A percentile compares a stretch with the other conserved stretches of the same genome.
phyloP scores from a whole-genome alignment of 2,329 filamentous ascomycete genomes.

The Cryphonectria nitschkei region DNA sequence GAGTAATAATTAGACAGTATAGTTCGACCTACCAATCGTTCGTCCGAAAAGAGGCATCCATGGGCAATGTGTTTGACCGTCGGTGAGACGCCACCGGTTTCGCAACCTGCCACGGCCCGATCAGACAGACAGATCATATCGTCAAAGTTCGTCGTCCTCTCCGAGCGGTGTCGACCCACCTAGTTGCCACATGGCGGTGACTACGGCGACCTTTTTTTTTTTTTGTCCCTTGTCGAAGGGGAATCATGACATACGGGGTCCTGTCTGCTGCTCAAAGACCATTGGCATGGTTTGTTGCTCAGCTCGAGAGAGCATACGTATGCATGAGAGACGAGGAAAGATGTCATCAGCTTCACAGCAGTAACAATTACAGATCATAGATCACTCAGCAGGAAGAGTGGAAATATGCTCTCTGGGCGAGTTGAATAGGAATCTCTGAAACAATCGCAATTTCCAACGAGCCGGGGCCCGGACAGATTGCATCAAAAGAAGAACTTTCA shows the following conservation, averaged over 20 bases:
- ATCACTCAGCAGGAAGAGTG: background rate
- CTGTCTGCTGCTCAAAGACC: background rate
- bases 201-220: constrained; percentile 3
- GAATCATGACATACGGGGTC: background rate
- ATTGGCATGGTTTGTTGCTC: background rate
- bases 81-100: constrained; percentile 24
- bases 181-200: constrained; percentile 28
- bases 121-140: constrained; percentile 19
- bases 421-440: constrained; percentile 9
- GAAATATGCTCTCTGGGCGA: background rate
- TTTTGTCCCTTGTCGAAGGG: background rate
- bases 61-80: background rate
- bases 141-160: constrained; percentile 20
- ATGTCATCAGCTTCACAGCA: background rate
- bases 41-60: background rate
- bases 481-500: constrained; percentile 1
- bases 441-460: constrained; percentile 11
- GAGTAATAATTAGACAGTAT: constrained; percentile 11
- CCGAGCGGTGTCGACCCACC: constrained; percentile 24
- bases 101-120: constrained; percentile 22
- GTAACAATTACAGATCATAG: background rate
- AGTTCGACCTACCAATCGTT: constrained; percentile 7
- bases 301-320: background rate
- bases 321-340: background rate
- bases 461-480: constrained; percentile 4